phyloP scores from a whole-genome alignment of 768 basidiomycete genomes.

The Tremella mesenterica region DNA sequence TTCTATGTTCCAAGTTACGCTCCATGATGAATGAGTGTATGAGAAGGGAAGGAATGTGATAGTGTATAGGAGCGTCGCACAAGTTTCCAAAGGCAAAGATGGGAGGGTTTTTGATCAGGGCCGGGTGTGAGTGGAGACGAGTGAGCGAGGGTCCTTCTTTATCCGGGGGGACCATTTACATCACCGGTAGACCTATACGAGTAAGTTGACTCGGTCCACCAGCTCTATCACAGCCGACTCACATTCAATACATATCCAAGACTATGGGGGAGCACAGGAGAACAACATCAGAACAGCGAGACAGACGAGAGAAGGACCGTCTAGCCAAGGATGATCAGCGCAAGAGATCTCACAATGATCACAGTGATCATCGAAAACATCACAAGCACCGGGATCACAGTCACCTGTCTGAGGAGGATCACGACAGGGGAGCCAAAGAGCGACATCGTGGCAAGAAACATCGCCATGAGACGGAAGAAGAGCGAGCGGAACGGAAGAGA shows the following conservation, averaged over 20 bases:
- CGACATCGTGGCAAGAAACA: conserved; percentile 13
- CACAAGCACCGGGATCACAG: background rate
- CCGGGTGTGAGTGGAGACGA: no score
- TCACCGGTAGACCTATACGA: no score
- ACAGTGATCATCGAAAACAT: background rate
- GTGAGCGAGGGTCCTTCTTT: no score
- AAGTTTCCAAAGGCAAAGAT: no score
- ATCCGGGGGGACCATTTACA: no score
- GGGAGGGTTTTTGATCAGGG: no score
- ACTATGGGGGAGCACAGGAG: no score
- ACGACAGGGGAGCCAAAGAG: conserved; percentile 1
- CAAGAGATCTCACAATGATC: no score
- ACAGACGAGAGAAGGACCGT: conserved; percentile 1
- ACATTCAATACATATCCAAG: no score
- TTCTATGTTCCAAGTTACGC: conserved; percentile 40
- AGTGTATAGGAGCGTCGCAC: background rate
- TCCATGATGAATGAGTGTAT: conserved; percentile 30
- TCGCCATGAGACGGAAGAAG: conserved; percentile 31
- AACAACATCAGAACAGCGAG: no score
- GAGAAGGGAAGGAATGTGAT: background rate
- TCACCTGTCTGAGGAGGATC: background rate
- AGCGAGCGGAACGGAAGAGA: conserved; percentile 11
- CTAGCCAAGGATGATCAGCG: background rate
- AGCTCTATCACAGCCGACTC: no score
- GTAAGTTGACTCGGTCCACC: no score